Evolutionary conservation across 805 yeast genomes (phyloP), one percentile per base, ranked within the genome.

Genomic region (Jamesozyma hellenica): DNA sequence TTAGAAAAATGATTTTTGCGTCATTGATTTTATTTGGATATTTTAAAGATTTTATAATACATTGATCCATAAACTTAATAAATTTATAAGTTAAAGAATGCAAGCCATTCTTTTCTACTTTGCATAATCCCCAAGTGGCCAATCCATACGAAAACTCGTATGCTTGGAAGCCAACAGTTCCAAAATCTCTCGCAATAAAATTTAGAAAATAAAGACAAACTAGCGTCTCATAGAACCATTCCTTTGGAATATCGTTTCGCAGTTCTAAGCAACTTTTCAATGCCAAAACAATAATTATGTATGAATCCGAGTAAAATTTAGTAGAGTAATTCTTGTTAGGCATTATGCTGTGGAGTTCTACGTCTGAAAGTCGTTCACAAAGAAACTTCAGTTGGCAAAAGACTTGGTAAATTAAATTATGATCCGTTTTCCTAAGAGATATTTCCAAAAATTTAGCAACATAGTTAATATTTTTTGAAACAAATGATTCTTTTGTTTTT

Each of bases 171-270:
- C 58, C 63, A 4, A 35, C 35, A 0, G 43, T 38, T 2, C 63
- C 62, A 36, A 58, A 49, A 36, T 50, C 53, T 3, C 38, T 27
- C 2, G 48, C 39, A 25, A 58, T 53, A 32, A 53, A 58, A 39
- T 52, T 47, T 14, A 51, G 19, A 33, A 44, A 38, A 35, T 41
- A 53, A 6, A 58, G 35, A n/a, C 48, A 42, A 21, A 46, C 29
- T 1, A 51, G 29, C 11, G 45, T 43, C 27, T 45, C 48, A 9
- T 35, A 32, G 29, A 44, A 46, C 53, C 49, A 46, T 8, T 33
- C 21, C 13, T 15, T 11, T 11, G 50, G 44, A 4, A 41, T 26
- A 3, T 17, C 15, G 4, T 23, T 31, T 6, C 19, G 30, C 16
- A n/a, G 35, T 33, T 44, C 45, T 14, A 55, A 23, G n/a, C 51